Conservation (phyloP, 2,329 filamentous ascomycete species). For the Exophiala sp. region DNA sequence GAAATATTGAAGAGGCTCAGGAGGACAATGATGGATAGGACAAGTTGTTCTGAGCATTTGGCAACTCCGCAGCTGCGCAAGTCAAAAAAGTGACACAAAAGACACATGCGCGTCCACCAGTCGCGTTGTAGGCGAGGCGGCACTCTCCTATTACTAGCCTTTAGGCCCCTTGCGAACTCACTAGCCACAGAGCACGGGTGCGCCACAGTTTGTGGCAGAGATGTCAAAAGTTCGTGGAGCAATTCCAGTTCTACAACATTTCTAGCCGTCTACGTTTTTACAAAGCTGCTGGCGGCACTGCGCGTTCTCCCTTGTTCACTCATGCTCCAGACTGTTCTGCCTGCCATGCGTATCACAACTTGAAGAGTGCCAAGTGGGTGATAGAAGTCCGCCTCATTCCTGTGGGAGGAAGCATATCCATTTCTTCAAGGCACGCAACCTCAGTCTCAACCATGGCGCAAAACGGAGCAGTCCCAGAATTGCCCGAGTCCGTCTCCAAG, state of each 20-base stretch:
- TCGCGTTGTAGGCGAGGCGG: background rate
- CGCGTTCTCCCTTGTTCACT: too few species aligned
- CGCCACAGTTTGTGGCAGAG: background rate
- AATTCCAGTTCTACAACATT: background rate
- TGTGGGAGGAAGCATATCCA: background rate
- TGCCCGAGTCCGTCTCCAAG: slow-evolving; percentile 63
- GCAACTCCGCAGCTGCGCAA: slow-evolving; percentile 27
- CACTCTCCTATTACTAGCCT: background rate
- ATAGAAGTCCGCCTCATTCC: too few species aligned
- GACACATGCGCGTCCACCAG: slow-evolving; percentile 1
- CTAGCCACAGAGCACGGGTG: background rate
- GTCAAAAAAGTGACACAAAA: slow-evolving; percentile 2
- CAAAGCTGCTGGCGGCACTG: too few species aligned
- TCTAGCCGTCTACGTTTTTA: too few species aligned
- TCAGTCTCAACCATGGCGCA: slow-evolving; percentile 32
- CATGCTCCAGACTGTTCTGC: too few species aligned
- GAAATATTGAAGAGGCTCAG: slow-evolving; percentile 26
- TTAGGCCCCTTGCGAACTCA: background rate
- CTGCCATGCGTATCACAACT: too few species aligned
- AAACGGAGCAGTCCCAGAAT: slow-evolving; percentile 38
- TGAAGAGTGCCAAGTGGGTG: too few species aligned
- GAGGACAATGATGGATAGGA: slow-evolving; percentile 20
- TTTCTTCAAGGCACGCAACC: slow-evolving; percentile 28
- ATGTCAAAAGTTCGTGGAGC: background rate
- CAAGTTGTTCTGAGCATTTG: slow-evolving; percentile 18